Percentiles rank a stretch among this genome's conserved stretches.
Evolutionary conservation across 495 filamentous ascomycete species (phyloP).

Genomic region (Staphylotrichum tortipilum): DNA sequence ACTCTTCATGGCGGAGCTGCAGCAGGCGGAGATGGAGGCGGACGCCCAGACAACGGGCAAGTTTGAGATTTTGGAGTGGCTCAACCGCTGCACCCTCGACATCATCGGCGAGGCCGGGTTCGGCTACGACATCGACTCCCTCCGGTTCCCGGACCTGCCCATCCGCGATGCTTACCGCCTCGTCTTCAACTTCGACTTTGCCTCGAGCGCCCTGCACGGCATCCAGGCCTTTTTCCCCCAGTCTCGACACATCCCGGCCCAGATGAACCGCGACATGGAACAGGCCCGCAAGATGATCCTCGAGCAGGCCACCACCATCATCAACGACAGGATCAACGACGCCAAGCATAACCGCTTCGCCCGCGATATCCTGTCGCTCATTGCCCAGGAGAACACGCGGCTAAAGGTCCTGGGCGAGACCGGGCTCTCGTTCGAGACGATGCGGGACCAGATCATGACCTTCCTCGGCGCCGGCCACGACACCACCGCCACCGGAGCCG

Average conservation of each 20-base stretch:
- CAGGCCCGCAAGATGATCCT: slow-evolving; percentile 32
- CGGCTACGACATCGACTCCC: slow-evolving; percentile 37
- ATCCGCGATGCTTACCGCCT: slow-evolving; percentile 38
- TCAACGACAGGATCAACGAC: slow-evolving; percentile 9
- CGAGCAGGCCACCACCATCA: slow-evolving; percentile 15
- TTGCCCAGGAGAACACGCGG: slow-evolving; percentile 23
- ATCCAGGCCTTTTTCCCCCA: slow-evolving; percentile 37
- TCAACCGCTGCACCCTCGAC: slow-evolving; percentile 42
- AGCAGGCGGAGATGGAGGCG: slow-evolving; percentile 30
- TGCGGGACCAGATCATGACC: slow-evolving; percentile 44
- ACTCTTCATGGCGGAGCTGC: slow-evolving; percentile 34
- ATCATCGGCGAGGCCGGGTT: slow-evolving; percentile 46
- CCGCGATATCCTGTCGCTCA: slow-evolving; percentile 39
- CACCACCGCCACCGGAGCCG: slow-evolving; percentile 31
- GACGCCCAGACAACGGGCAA: slow-evolving; percentile 19
- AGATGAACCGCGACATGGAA: slow-evolving; percentile 41
- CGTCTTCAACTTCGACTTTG: slow-evolving; percentile 37
- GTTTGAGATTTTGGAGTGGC: slow-evolving; percentile 40
- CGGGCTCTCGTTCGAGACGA: slow-evolving; percentile 32
- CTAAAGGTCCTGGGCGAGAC: slow-evolving; percentile 15
- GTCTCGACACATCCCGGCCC: slow-evolving; percentile 33
- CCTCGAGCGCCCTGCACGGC: slow-evolving; percentile 33
- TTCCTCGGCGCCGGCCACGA: slow-evolving; percentile 35
- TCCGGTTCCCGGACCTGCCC: slow-evolving; percentile 32
- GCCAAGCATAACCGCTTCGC: slow-evolving; percentile 23